Evolutionary conservation across 345 rosid species (phyloP).

Genomic region (Salix suchowensis): DNA sequence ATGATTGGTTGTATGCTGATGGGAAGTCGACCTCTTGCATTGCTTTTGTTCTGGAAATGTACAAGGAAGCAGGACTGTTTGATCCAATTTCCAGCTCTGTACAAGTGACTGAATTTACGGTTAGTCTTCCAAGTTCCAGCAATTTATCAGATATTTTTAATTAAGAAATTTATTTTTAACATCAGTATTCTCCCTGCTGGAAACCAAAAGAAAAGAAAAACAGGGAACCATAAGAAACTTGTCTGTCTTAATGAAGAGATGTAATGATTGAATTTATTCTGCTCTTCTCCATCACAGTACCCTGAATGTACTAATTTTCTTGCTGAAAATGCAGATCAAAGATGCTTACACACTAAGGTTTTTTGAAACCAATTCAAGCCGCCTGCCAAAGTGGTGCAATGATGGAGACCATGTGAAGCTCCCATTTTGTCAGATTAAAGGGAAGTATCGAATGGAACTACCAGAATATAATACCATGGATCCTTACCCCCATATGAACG

Average conservation of each 20-base stretch:
- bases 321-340: conserved; percentile 53
- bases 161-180: not conserved
- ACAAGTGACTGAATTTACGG: conserved; percentile 97
- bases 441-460: conserved; percentile 91
- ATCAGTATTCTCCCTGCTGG: not conserved
- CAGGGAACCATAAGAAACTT: not conserved
- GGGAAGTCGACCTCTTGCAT: conserved; percentile 94
- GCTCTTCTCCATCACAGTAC: not conserved
- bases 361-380: conserved; percentile 74
- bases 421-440: conserved; percentile 82
- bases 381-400: conserved; percentile 90
- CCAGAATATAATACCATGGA: conserved; percentile 83
- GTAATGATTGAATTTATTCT: not conserved
- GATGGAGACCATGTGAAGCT: conserved; percentile 69
- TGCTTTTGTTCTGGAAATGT: conserved; percentile 88
- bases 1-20: conserved; percentile 85
- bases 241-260: not conserved
- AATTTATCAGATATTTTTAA: not conserved
- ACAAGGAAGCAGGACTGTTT: conserved; percentile 93
- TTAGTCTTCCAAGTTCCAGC: conserved; percentile 25
- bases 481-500: conserved; percentile 88
- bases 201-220: not conserved
- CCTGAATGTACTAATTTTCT: not conserved
- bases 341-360: conserved; percentile 79
- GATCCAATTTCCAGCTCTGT: conserved; percentile 55